Evolutionary conservation across 2,329 filamentous ascomycete species (phyloP), one percentile per base, ranked within the genome.

Genomic region (Geosmithia putterillii): DNA sequence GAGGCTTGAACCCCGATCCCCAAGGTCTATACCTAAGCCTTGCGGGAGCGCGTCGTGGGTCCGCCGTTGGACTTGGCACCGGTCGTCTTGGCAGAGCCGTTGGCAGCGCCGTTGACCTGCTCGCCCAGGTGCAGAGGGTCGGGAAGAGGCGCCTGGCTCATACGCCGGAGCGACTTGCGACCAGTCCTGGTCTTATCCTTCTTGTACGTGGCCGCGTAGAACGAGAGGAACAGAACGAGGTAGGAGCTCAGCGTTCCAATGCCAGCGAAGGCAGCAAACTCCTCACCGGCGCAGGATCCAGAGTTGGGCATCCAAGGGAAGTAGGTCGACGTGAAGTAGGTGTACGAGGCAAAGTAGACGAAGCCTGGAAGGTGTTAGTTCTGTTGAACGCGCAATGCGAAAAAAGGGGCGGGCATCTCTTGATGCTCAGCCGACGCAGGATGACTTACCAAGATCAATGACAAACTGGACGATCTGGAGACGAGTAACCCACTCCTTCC

Each of bases 401-500:
- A 34, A n/a, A n/a, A 34, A 34, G n/a, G n/a, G n/a, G n/a, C n/a
- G n/a, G n/a, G n/a, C n/a, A n/a, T n/a, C n/a, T n/a, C n/a, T n/a
- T n/a, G n/a, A n/a, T n/a, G n/a, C n/a, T n/a, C n/a, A n/a, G n/a
- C n/a, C n/a, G n/a, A n/a, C 22, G 10, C 28, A 32, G 28, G 28
- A 18, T 28, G n/a, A 65, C 82, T 59, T 78, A 89, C 86, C 88
- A 48, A 96, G 83, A 66, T 95, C 90, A 64, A 96, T 90, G 62
- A 96, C 77, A 70, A 96, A 96, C 65, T 96, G 90, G 57, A 86
- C 79, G 65, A 96, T 96, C 69, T 96, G 90, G 59, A 95, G 83
- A 60, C 89, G 86, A 55, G 90, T 96, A 62, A 96, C 94, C 83
- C 90, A 96, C 70, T 95, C 87, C 83, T 96, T 96, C 90, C 90